Percentiles rank a stretch among this genome's conserved stretches.
These are phyloP conservation scores for Phytopythium oedochilum DNA, from an alignment of 352 stramenopile species.

Conservation along the genomic window DNA sequence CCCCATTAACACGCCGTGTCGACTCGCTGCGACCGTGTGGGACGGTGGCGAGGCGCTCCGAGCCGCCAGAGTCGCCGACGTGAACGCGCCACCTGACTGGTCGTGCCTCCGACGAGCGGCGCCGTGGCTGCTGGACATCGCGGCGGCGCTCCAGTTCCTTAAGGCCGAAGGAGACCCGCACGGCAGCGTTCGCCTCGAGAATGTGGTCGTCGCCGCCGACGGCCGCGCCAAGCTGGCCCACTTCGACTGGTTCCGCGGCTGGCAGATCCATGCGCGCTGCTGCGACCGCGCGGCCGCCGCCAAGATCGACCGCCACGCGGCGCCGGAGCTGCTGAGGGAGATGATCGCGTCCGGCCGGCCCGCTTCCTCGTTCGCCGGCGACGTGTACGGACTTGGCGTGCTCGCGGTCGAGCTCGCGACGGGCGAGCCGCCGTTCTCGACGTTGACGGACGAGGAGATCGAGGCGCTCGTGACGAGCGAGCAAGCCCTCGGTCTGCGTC, in stretches of 20 bases:
- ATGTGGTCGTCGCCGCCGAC: background rate
- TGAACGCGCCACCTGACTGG: no score
- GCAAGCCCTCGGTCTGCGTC: background rate
- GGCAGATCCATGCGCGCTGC: background rate
- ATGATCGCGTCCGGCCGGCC: background rate
- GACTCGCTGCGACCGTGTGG: no score
- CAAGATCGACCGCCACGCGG: background rate
- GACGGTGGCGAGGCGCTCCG: no score
- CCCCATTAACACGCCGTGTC: no score
- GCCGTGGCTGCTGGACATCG: background rate
- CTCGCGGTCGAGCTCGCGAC: background rate
- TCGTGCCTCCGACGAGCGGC: no score
- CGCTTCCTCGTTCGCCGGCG: background rate
- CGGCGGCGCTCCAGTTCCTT: background rate
- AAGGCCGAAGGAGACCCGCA: background rate
- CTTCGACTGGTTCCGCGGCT: background rate
- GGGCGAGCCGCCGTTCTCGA: background rate
- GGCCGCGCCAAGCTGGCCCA: background rate
- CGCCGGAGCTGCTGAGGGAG: background rate
- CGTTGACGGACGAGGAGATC: background rate
- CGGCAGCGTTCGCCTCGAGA: background rate
- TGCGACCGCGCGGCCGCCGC: background rate
- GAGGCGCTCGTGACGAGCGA: background rate
- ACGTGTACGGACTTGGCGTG: background rate
- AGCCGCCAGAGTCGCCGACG: no score